Percentiles rank a stretch among this genome's conserved stretches.
phyloP scores from a whole-genome alignment of 208 protist genomes.

The Borovskyia barvae region DNA sequence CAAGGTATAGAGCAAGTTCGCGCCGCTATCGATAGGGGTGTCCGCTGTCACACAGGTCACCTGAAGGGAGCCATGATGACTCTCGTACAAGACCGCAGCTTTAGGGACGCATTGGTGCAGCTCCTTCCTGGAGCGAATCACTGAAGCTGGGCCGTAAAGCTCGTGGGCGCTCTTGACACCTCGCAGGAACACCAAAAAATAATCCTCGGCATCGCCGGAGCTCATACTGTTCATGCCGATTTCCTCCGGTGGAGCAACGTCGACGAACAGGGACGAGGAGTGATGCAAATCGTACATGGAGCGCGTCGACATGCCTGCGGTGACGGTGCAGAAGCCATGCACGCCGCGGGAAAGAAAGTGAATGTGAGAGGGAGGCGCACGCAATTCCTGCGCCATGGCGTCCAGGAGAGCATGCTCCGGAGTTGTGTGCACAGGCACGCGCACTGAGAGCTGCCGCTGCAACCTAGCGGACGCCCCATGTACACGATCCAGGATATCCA shows the following conservation, averaged over 20 bases:
- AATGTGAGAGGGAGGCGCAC: conserved; percentile 22
- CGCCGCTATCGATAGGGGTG: conserved; percentile 18
- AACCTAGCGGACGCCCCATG: conserved; percentile 13
- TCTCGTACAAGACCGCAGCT: conserved; percentile 11
- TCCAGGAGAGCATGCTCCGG: conserved; percentile 16
- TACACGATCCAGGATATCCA: conserved; percentile 48
- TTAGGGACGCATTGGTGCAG: conserved; percentile 9
- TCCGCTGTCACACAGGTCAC: not conserved
- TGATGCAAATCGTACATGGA: conserved; percentile 19
- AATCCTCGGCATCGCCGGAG: not conserved
- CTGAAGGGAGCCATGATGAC: not conserved
- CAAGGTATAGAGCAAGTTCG: conserved; percentile 23
- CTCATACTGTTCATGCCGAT: not conserved
- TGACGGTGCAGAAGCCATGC: conserved; percentile 9
- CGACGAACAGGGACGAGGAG: conserved; percentile 16
- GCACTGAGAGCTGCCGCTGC: conserved; percentile 17
- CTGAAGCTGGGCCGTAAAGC: conserved; percentile 3
- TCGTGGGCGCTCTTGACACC: not conserved
- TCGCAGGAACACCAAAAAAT: conserved; percentile 21
- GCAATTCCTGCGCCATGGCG: conserved; percentile 34
- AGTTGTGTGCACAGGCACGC: conserved; percentile 13
- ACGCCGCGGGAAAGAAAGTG: conserved; percentile 26
- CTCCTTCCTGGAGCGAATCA: conserved; percentile 15
- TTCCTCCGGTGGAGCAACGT: conserved; percentile 1
- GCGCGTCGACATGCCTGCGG: conserved; percentile 4